Conservation (phyloP, 306 rosid species). For the Glycine soja region DNA sequence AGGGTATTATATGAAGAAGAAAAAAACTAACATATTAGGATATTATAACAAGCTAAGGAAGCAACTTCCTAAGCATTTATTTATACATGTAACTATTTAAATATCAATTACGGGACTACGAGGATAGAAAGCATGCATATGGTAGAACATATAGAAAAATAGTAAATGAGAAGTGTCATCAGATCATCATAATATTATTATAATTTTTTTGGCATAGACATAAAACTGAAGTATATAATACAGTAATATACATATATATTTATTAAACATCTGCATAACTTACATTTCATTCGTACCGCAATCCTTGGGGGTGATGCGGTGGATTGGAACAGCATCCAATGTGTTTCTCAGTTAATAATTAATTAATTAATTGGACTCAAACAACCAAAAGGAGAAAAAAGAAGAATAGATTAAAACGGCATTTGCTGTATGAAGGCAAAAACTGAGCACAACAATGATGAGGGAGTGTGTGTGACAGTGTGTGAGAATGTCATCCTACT, state of each 20-base stretch:
- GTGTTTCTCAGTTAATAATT: constrained; percentile 13
- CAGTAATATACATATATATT: background rate
- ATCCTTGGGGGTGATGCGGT: background rate
- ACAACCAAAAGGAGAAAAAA: background rate
- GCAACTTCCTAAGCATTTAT: too few relatives aligned
- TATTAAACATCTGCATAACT: background rate
- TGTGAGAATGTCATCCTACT: constrained; percentile 39
- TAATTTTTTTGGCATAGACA: background rate
- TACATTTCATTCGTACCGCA: background rate
- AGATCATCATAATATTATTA: too few relatives aligned
- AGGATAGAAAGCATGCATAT: too few relatives aligned
- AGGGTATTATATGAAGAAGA: too few relatives aligned
- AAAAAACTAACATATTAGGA: too few relatives aligned
- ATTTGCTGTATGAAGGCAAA: constrained; percentile 16
- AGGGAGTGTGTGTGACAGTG: background rate
- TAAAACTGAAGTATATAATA: background rate
- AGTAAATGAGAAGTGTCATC: too few relatives aligned
- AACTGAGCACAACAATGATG: constrained; percentile 47
- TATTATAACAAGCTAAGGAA: too few relatives aligned
- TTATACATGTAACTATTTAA: too few relatives aligned
- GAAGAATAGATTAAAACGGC: background rate
- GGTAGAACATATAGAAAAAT: too few relatives aligned
- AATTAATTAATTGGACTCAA: background rate
- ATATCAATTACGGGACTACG: too few relatives aligned
- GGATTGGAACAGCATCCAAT: constrained; percentile 57